Percentiles rank a stretch among this genome's conserved stretches.
Conservation (phyloP, 805 yeast genomes). For the Wickerhamiella azymoides region DNA sequence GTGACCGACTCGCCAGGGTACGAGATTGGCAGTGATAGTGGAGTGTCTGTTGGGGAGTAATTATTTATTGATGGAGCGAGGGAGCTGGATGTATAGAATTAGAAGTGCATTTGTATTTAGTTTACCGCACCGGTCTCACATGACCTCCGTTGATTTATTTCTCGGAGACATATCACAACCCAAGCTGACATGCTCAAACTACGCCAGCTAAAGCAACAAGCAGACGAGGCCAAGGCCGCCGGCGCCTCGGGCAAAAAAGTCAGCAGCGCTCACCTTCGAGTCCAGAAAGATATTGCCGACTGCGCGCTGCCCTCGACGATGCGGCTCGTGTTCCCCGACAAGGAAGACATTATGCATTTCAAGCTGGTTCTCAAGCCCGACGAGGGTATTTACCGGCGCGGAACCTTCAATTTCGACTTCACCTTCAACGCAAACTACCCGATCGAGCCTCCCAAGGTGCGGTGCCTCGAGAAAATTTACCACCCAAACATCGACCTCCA, state of each 20-base stretch:
- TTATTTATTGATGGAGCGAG: too few relatives aligned
- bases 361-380: conserved; percentile 45
- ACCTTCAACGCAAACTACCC: conserved; percentile 63
- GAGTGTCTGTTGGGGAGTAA: not conserved
- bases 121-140: too few relatives aligned
- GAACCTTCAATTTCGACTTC: conserved; percentile 56
- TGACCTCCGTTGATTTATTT: not conserved
- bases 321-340: conserved; percentile 36
- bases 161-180: too few relatives aligned
- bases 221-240: conserved; percentile 31
- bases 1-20: not conserved
- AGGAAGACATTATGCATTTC: conserved; percentile 48
- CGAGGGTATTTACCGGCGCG: conserved; percentile 60
- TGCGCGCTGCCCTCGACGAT: conserved; percentile 43
- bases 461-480: conserved; percentile 56
- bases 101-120: too few relatives aligned
- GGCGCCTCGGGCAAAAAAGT: conserved; percentile 26
- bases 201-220: conserved; percentile 45
- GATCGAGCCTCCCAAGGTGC: conserved; percentile 81
- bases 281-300: conserved; percentile 62
- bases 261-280: conserved; percentile 57
- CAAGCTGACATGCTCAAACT: conserved; percentile 33
- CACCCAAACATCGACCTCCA: conserved; percentile 88
- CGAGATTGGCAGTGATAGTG: not conserved
- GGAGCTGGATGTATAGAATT: too few relatives aligned